phyloP scores from a whole-genome alignment of 2,329 filamentous ascomycete genomes.

The Pseudogymnoascus sp. region DNA sequence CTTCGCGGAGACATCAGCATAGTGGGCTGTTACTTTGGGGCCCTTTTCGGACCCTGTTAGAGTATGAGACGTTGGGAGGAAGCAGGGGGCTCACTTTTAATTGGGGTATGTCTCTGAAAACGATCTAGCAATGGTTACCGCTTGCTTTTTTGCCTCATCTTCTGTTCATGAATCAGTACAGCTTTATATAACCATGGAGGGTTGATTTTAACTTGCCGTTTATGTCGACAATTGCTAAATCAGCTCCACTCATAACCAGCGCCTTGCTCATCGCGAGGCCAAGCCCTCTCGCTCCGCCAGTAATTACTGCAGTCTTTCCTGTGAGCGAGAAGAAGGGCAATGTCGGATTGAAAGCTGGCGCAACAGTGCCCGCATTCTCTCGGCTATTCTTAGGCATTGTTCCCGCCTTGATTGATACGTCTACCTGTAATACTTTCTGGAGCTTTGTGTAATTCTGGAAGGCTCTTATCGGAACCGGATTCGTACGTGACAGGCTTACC shows the following conservation, averaged over 20 bases:
- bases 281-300: slow-evolving; percentile 79
- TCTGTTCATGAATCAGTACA: slow-evolving; percentile 39
- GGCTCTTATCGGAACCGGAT: not conserved
- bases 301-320: slow-evolving; percentile 74
- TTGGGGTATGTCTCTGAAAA: not conserved
- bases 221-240: slow-evolving; percentile 77
- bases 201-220: slow-evolving; percentile 56
- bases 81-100: not conserved
- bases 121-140: slow-evolving; percentile 32
- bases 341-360: slow-evolving; percentile 59
- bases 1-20: slow-evolving; percentile 74
- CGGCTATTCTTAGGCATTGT: slow-evolving; percentile 22
- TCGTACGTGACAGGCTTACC: not conserved
- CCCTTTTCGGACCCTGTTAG: slow-evolving; percentile 32
- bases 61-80: not conserved
- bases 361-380: slow-evolving; percentile 14
- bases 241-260: slow-evolving; percentile 76
- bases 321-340: slow-evolving; percentile 81
- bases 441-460: not conserved
- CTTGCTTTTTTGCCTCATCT: slow-evolving; percentile 74
- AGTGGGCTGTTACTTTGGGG: slow-evolving; percentile 82
- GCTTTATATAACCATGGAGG: not conserved
- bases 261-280: slow-evolving; percentile 91
- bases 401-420: slow-evolving; percentile 5
- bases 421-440: not conserved